Base-by-base conservation (phyloP, 345 rosid genomes). In the Passiflora organensis region DNA sequence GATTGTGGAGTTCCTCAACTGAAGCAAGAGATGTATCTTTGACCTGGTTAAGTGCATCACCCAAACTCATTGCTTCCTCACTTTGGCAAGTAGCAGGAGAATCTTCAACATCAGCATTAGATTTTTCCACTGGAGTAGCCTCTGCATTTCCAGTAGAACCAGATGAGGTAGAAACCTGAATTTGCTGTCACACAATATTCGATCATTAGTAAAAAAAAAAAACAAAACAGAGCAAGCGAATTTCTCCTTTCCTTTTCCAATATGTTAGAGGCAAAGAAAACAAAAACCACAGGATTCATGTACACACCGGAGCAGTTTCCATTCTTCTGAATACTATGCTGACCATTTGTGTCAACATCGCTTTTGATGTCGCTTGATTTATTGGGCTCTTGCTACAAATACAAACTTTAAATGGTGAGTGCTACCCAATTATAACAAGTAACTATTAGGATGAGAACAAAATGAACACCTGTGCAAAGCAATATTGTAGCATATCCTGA, bases 291-390 rank as follows among this genome's bases (percentile, higher is more conserved):
- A 34, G 70, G 36, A 48, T 23, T 56, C 28, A 56, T 60, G 64
- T 46, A 39, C 84, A 62, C 63, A 93, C 99, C 78, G 75, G 82
- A 67, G 85, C 94, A 52, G 80, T 72, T 74, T 93, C 99, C 99
- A 93, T 93, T 77, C 99, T 89, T 71, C 95, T 78, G 74, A 86
- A 82, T 47, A 84, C 77, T 24, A 93, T 89, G 84, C 87, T 85
- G 68, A 93, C 82, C 96, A 93, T 93, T 79, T 93, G 99, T 32
- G 99, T 89, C 80, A 93, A 66, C 99, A 93, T 93, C 61, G 99
- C 99, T 78, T 89, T 93, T 37, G 99, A 89, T 15, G 99, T 93
- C 38, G 95, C 95, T 79, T 93, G 99, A 70, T 93, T 89, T 70
- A 93, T 74, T 25, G 91, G 95, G 76, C 96, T 93, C 87, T 93